Evolutionary conservation across 2,329 filamentous ascomycete genomes (phyloP).

Genomic region (Botryotinia globosa): DNA sequence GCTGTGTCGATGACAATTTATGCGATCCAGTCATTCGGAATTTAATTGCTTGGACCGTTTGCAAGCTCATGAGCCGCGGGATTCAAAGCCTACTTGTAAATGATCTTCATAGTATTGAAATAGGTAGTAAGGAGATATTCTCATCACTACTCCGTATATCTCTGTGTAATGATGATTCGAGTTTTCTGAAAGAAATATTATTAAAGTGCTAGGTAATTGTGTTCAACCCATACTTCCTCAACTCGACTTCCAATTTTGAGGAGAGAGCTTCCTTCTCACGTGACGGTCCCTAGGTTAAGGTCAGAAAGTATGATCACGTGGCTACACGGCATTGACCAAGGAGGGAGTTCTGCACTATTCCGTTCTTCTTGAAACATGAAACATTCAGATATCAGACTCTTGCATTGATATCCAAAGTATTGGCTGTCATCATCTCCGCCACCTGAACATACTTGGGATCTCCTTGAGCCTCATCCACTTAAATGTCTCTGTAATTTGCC

Average conservation of each 20-base stretch:
- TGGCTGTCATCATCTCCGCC: neutral
- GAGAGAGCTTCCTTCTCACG: neutral
- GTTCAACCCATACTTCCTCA: neutral
- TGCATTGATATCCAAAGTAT: neutral
- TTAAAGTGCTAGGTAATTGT: too few species aligned
- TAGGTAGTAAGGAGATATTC: neutral
- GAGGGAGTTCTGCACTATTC: neutral
- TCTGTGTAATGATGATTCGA: neutral
- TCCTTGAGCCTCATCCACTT: constrained; percentile 1
- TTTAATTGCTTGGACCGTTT: neutral
- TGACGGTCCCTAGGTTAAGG: neutral
- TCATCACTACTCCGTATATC: neutral
- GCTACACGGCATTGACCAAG: neutral
- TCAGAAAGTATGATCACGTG: neutral
- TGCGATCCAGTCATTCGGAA: neutral
- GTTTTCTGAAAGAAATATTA: too few species aligned
- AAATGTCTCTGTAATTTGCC: neutral
- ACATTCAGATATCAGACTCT: neutral
- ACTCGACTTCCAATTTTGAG: neutral
- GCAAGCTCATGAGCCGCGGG: neutral
- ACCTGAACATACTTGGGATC: neutral
- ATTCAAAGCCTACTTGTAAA: neutral
- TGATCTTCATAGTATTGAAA: neutral
- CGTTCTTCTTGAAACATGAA: constrained; percentile 10
- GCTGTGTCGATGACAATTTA: neutral